Evolutionary conservation across 148 eudicot species (phyloP).

Genomic region (Rhododendron vialii): DNA sequence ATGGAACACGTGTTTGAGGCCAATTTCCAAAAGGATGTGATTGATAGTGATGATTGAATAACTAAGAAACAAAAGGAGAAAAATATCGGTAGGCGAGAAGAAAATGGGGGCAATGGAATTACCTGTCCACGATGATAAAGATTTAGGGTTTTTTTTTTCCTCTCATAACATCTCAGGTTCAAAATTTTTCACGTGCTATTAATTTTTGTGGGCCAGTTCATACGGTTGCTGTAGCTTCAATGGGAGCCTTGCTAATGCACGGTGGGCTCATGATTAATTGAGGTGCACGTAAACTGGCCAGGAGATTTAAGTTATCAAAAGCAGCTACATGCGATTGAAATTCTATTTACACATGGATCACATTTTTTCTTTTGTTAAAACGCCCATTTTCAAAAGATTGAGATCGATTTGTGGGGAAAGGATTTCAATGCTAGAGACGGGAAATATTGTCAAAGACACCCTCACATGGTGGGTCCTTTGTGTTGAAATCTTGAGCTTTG

Average conservation of each 20-base stretch:
- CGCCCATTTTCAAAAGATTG: not conserved
- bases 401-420: not conserved
- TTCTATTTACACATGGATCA: not conserved
- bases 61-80: not conserved
- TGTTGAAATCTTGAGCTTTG: not conserved
- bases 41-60: not conserved
- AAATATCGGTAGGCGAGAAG: not conserved
- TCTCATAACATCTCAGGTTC: too few species aligned
- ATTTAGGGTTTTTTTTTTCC: too few species aligned
- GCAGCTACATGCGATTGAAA: not conserved
- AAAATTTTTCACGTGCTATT: too few species aligned
- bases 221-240: too few species aligned
- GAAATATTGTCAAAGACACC: not conserved
- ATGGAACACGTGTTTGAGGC: not conserved
- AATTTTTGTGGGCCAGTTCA: not conserved
- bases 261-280: too few species aligned
- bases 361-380: not conserved
- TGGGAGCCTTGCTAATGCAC: not conserved
- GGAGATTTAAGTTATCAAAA: not conserved
- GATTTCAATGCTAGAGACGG: not conserved
- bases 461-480: not conserved
- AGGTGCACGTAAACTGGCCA: too few species aligned
- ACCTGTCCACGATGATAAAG: not conserved
- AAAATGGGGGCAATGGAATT: not conserved
- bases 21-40: not conserved